phyloP scores from a whole-genome alignment of 2,329 filamentous ascomycete species.

The Aspergillus latus region DNA sequence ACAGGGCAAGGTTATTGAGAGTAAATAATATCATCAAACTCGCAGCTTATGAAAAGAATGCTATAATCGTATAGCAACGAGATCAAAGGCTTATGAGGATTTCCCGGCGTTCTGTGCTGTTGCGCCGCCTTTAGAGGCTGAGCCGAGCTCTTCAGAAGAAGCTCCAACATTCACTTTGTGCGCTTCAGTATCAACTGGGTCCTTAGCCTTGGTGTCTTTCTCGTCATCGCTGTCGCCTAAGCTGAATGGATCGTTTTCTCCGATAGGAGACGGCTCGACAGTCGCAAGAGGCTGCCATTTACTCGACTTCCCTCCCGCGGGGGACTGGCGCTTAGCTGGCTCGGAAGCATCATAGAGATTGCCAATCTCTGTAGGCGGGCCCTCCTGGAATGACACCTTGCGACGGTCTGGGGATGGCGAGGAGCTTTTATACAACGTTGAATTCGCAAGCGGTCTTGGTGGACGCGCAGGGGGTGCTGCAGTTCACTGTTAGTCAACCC shows the following conservation, averaged over 20 bases:
- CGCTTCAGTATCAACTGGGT: conserved; percentile 53
- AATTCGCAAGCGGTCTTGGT: conserved; percentile 69
- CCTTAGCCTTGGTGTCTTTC: conserved; percentile 70
- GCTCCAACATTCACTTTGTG: conserved; percentile 62
- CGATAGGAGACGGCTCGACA: conserved; percentile 79
- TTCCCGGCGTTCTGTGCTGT: conserved; percentile 31
- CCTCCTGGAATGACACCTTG: conserved; percentile 60
- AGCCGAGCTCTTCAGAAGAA: conserved; percentile 43
- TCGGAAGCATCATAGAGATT: conserved; percentile 66
- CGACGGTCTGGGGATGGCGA: conserved; percentile 54
- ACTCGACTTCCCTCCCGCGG: conserved; percentile 66
- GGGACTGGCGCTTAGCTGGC: conserved; percentile 54
- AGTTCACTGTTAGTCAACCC: conserved; percentile 1
- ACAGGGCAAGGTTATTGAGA: conserved; percentile 9
- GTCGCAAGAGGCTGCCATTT: conserved; percentile 96
- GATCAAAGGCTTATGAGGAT: conserved; percentile 19
- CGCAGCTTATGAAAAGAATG: neutral
- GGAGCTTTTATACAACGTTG: conserved; percentile 74
- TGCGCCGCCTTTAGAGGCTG: conserved; percentile 24
- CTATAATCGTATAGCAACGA: neutral
- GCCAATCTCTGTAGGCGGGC: conserved; percentile 76
- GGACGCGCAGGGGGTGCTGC: conserved; percentile 55
- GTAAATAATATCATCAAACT: neutral
- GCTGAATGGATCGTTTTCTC: conserved; percentile 93
- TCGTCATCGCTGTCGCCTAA: conserved; percentile 95